Conservation (phyloP, 768 basidiomycete genomes). For the Pholiota microspora region DNA sequence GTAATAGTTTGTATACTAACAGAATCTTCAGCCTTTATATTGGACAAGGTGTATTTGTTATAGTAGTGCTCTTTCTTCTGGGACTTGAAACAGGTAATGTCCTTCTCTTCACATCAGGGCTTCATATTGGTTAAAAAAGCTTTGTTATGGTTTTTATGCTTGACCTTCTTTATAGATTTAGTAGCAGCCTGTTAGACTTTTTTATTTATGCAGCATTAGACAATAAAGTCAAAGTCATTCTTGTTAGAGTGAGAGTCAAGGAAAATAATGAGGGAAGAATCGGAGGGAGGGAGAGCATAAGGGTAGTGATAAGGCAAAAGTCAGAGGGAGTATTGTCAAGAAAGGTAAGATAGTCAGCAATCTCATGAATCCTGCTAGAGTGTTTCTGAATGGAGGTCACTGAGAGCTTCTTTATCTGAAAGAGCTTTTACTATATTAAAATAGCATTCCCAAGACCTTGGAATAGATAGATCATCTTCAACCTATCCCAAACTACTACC, state of each 20-base stretch:
- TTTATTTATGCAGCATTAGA: not conserved
- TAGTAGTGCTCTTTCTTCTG: not conserved
- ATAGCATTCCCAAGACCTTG: not conserved
- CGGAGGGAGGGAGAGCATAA: not conserved
- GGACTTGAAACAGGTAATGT: not conserved
- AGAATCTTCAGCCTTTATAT: not conserved
- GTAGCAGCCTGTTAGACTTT: not conserved
- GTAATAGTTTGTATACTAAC: too few species aligned
- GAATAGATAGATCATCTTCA: not conserved
- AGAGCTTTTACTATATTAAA: not conserved
- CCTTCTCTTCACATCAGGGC: not conserved
- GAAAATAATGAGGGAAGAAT: not conserved
- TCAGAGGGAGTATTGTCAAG: not conserved
- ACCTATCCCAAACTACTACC: not conserved
- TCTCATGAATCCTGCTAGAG: not conserved
- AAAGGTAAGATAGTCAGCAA: not conserved
- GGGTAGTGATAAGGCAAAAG: not conserved
- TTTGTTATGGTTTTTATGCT: not conserved
- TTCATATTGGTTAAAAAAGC: not conserved
- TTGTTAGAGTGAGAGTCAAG: not conserved
- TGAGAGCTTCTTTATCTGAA: not conserved
- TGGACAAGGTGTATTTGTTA: not conserved
- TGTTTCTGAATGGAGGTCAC: not conserved
- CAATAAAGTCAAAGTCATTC: not conserved
- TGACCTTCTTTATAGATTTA: not conserved